Conservation (phyloP, 1,139 yeast species). For the Taiozyma sp. region DNA sequence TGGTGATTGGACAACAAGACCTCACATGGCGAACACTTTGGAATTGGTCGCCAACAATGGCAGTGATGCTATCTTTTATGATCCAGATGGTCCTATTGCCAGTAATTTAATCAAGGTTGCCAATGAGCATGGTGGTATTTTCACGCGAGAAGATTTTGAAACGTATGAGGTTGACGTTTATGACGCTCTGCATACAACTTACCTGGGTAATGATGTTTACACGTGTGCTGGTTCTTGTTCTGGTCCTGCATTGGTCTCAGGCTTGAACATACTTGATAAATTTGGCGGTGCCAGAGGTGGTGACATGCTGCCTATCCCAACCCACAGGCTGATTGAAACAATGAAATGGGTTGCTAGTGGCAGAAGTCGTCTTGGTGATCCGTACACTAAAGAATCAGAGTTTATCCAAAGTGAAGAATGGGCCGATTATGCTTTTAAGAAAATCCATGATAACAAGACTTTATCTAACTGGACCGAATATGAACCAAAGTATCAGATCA, state of each 20-base stretch:
- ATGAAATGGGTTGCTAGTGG: constrained; percentile 95
- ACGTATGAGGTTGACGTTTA: constrained; percentile 52
- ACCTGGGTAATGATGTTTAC: constrained; percentile 48
- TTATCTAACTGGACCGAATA: constrained; percentile 63
- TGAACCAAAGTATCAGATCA: constrained; percentile 69
- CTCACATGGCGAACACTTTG: constrained; percentile 61
- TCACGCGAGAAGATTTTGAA: constrained; percentile 59
- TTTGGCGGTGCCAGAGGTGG: constrained; percentile 37
- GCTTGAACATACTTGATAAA: constrained; percentile 53
- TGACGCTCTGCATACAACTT: constrained; percentile 46
- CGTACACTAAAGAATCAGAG: constrained; percentile 27
- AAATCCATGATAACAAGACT: constrained; percentile 54
- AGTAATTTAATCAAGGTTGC: constrained; percentile 43
- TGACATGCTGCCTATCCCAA: constrained; percentile 42
- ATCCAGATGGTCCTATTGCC: constrained; percentile 75
- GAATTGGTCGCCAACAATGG: constrained; percentile 70
- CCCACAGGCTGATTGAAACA: constrained; percentile 72
- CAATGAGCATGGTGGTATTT: constrained; percentile 53
- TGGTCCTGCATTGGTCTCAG: constrained; percentile 79
- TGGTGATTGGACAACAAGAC: constrained; percentile 63
- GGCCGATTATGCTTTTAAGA: constrained; percentile 44
- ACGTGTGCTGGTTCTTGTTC: constrained; percentile 79
- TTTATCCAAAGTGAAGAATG: constrained; percentile 43
- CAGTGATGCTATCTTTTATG: constrained; percentile 72
- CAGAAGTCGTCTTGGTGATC: constrained; percentile 78